Evolutionary conservation across 2,329 filamentous ascomycete species (phyloP), one percentile per base, ranked within the genome.

Genomic region (Aspergillus persii): DNA sequence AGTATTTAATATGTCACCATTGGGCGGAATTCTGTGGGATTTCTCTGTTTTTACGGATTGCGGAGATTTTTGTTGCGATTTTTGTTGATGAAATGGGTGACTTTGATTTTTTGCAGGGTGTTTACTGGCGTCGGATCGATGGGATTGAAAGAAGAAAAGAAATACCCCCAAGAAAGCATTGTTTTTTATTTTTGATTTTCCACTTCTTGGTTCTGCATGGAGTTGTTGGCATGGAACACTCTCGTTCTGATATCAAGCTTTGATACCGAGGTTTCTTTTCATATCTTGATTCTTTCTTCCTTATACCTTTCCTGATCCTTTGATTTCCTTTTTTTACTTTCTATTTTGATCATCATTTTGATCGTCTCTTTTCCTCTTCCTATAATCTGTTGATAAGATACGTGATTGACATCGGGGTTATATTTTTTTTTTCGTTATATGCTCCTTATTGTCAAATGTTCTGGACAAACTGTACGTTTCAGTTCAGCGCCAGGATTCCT

Each of bases 121-220:
- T 54, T 29, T 39, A 44, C 39, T 31, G 53, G 53, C 27, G 18
- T 41, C 27, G 53, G 39, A 48, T 54, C 46, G 36, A 41, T 36
- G 52, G 54, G 33, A 50, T 61, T 54, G 59, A 62, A 60, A 61
- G 57, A 61, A 61, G 56, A 61, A 64, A 56, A 58, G 53, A 64
- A 67, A 64, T 64, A 61, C 62, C 65, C 65, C 60, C 55, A 59
- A 59, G 58, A 57, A 58, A 57, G 54, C 62, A 57, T 60, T 65
- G 58, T 46, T 61, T 56, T 54, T 46, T 61, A 54, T 54, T 39
- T 55, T 51, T 57, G 27, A 26, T 53, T 53, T 53, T 23, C 18
- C 18, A n/a, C 46, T 15, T 48, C 6, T 23, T 23, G 18, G 18
- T 23, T 23, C 29, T 50, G 54, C 27, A 57, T 29, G 50, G 56